These are phyloP conservation scores for Tephrocybe rancida DNA, from an alignment of 768 basidiomycete genomes.

Conservation along the genomic window DNA sequence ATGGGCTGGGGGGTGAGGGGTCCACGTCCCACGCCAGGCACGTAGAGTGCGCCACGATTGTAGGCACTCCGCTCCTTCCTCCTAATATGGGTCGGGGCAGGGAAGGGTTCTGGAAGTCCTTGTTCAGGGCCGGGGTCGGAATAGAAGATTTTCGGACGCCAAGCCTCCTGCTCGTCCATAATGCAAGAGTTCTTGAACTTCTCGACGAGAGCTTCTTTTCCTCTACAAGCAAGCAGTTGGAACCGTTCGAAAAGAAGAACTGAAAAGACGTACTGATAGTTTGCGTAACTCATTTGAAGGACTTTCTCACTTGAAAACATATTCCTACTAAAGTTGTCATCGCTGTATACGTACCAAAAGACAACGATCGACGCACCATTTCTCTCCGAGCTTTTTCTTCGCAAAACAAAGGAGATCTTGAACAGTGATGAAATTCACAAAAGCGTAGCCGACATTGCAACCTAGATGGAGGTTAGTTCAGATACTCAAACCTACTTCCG, in stretches of 20 bases:
- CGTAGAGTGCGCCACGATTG: constrained; percentile 75
- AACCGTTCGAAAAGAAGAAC: constrained; percentile 6
- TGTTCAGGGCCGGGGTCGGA: constrained; percentile 69
- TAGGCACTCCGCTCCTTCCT: constrained; percentile 83
- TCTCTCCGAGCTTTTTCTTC: constrained; percentile 71
- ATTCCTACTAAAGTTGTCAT: constrained; percentile 56
- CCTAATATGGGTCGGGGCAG: constrained; percentile 76
- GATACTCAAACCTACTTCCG: not conserved
- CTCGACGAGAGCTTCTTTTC: constrained; percentile 87
- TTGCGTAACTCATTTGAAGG: constrained; percentile 89
- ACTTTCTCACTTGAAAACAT: constrained; percentile 92
- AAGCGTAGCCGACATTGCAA: constrained; percentile 82
- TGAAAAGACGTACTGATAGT: constrained; percentile 73
- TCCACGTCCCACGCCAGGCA: constrained; percentile 27
- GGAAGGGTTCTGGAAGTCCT: constrained; percentile 81
- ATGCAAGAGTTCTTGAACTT: constrained; percentile 92
- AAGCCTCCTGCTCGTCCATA: constrained; percentile 84
- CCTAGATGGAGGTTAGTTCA: constrained; percentile 36
- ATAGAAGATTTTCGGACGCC: constrained; percentile 86
- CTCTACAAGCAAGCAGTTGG: constrained; percentile 43
- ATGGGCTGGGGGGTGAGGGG: constrained; percentile 12
- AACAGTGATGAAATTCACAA: constrained; percentile 87
- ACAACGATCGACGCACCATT: constrained; percentile 58
- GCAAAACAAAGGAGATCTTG: constrained; percentile 79
- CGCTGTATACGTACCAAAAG: not conserved